Evolutionary conservation across 129 eudicot species (phyloP).

Genomic region (Tagetes erecta): DNA sequence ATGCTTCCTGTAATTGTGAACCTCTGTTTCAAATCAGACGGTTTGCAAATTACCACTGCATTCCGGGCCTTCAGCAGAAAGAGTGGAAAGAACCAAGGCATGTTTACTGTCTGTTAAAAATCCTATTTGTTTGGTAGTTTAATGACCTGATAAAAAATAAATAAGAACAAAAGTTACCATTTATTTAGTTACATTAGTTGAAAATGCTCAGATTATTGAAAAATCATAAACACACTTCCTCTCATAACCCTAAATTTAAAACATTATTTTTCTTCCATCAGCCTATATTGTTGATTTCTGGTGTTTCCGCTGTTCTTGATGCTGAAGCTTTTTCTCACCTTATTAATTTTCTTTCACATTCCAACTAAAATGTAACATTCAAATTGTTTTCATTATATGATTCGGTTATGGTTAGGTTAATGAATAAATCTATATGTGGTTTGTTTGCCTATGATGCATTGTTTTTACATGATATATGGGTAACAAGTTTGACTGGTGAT

Average conservation of each 20-base stretch:
- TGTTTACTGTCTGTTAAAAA: constrained; percentile 6
- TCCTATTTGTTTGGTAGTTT: too few relatives aligned
- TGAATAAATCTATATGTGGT: too few relatives aligned
- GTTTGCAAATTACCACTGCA: constrained; percentile 55
- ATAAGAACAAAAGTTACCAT: too few relatives aligned
- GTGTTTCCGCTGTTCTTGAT: constrained; percentile 81
- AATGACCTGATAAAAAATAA: too few relatives aligned
- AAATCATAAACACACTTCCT: too few relatives aligned
- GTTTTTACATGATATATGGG: too few relatives aligned
- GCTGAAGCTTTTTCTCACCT: constrained; percentile 77
- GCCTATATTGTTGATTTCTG: constrained; percentile 77
- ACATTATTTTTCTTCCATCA: too few relatives aligned
- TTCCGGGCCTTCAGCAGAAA: constrained; percentile 75
- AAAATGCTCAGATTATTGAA: constrained; percentile 51
- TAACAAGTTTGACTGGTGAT: too few relatives aligned
- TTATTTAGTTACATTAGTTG: neutral
- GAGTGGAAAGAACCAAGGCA: constrained; percentile 68
- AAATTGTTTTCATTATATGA: neutral
- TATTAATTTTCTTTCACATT: constrained; percentile 53
- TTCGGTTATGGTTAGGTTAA: too few relatives aligned
- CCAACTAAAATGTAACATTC: constrained; percentile 53
- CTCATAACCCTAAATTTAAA: too few relatives aligned
- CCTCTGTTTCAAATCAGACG: constrained; percentile 45
- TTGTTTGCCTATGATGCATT: too few relatives aligned
- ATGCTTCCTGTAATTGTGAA: constrained; percentile 21